Percentiles rank a stretch among this genome's conserved stretches.
Conservation (phyloP, 139 green algal species). For the Micractinium conductrix region DNA sequence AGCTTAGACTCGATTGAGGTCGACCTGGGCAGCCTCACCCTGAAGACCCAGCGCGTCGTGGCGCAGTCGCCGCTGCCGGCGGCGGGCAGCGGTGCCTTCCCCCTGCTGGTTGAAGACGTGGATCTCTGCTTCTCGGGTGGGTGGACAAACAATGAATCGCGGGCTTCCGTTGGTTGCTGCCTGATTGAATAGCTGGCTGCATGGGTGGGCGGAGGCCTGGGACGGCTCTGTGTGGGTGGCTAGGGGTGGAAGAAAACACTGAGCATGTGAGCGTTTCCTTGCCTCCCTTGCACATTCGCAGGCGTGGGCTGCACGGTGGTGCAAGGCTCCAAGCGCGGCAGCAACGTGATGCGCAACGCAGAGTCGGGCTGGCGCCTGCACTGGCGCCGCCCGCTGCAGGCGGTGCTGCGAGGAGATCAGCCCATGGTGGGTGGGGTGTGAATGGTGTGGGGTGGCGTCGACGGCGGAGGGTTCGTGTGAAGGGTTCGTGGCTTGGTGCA, state of each 20-base stretch:
- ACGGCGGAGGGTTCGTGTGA: too few species aligned
- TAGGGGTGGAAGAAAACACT: too few species aligned
- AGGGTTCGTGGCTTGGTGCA: too few species aligned
- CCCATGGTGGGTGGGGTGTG: conserved; percentile 25
- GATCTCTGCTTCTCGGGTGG: conserved; percentile 52
- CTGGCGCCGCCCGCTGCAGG: conserved; percentile 43
- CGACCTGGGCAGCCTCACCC: conserved; percentile 76
- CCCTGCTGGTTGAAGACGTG: conserved; percentile 49
- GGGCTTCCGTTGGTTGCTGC: too few species aligned
- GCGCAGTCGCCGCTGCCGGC: conserved; percentile 48
- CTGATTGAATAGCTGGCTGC: too few species aligned
- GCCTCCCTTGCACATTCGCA: too few species aligned
- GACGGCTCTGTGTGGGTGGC: too few species aligned
- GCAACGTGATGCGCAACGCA: conserved; percentile 69
- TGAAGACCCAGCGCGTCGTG: conserved; percentile 62
- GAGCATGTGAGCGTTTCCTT: too few species aligned
- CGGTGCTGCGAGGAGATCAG: not conserved
- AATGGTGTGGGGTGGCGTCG: too few species aligned
- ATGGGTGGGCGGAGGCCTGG: too few species aligned
- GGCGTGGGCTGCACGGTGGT: conserved; percentile 48
- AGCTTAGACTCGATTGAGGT: conserved; percentile 61
- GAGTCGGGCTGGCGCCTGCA: conserved; percentile 42
- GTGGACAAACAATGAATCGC: too few species aligned
- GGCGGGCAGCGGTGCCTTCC: not conserved
- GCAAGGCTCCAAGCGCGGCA: conserved; percentile 33